These are phyloP conservation scores for Naegleria lovaniensis DNA, from an alignment of 208 protist species.

Conservation along the genomic window DNA sequence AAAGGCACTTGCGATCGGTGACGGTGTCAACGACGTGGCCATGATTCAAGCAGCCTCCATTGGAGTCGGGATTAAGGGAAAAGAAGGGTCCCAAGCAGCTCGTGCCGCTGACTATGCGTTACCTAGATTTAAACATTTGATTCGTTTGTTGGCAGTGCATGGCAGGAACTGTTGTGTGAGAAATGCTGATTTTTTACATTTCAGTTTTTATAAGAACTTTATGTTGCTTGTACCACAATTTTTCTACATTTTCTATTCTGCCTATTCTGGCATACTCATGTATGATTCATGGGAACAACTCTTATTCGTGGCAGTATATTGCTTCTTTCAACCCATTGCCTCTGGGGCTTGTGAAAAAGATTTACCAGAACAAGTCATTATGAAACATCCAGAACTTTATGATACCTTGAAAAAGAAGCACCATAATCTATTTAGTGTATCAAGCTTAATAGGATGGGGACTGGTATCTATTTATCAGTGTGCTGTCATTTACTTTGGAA, in stretches of 20 bases:
- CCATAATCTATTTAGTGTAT: neutral
- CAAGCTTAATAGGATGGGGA: neutral
- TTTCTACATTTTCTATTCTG: conserved; percentile 73
- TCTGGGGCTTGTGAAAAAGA: conserved; percentile 83
- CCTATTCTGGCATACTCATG: conserved; percentile 76
- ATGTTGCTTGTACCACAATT: conserved; percentile 76
- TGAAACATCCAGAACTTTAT: neutral
- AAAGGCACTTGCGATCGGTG: conserved; percentile 63
- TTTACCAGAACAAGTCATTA: conserved; percentile 59
- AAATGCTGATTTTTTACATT: conserved; percentile 78
- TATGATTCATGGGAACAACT: conserved; percentile 75
- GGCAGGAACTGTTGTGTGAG: conserved; percentile 83
- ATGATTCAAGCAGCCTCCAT: conserved; percentile 84
- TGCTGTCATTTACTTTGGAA: neutral
- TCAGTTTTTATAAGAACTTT: conserved; percentile 96
- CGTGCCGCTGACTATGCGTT: conserved; percentile 86
- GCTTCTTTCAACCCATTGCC: conserved; percentile 71
- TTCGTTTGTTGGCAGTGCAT: conserved; percentile 83
- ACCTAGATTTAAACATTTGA: conserved; percentile 83
- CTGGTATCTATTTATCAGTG: neutral
- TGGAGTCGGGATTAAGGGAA: conserved; percentile 84
- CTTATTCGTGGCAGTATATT: conserved; percentile 75
- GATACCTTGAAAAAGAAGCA: neutral
- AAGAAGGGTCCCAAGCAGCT: conserved; percentile 85
- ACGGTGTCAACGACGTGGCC: conserved; percentile 75